phyloP scores from a whole-genome alignment of 2,329 filamentous ascomycete genomes.

The Fonsecaea nubica region DNA sequence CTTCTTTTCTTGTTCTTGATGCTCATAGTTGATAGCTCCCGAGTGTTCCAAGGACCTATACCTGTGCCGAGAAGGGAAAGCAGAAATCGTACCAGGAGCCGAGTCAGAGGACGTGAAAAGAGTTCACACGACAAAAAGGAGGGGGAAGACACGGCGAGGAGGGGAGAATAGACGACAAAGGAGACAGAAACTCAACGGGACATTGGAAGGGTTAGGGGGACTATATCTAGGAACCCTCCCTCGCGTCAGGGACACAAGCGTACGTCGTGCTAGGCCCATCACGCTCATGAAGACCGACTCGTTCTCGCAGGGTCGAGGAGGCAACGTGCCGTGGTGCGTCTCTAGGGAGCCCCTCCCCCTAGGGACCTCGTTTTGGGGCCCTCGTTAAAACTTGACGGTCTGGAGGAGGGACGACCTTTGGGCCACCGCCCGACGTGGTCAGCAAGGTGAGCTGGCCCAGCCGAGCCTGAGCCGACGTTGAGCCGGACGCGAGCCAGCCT shows the following conservation, averaged over 20 bases:
- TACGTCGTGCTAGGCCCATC: slow-evolving; percentile 14
- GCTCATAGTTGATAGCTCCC: slow-evolving; percentile 1
- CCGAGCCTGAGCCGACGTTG: slow-evolving; percentile 5
- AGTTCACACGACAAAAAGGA: slow-evolving; percentile 12
- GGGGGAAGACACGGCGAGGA: slow-evolving; percentile 16
- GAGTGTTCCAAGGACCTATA: slow-evolving; percentile 3
- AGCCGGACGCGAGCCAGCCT: neutral
- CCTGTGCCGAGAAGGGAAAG: slow-evolving; percentile 5
- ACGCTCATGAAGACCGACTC: slow-evolving; percentile 19
- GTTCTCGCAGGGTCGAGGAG: slow-evolving; percentile 10
- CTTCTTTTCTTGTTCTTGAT: slow-evolving; percentile 12
- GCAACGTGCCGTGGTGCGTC: slow-evolving; percentile 19
- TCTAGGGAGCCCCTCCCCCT: slow-evolving; percentile 13
- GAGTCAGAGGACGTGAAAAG: slow-evolving; percentile 1
- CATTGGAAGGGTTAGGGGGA: slow-evolving; percentile 10
- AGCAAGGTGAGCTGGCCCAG: neutral
- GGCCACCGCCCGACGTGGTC: slow-evolving; percentile 6
- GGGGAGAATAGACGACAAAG: slow-evolving; percentile 3
- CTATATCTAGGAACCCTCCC: slow-evolving; percentile 20
- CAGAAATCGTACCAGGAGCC: slow-evolving; percentile 1
- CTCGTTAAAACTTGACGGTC: slow-evolving; percentile 21
- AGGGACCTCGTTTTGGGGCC: slow-evolving; percentile 13
- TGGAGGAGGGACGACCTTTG: slow-evolving; percentile 10
- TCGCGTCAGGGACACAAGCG: slow-evolving; percentile 11
- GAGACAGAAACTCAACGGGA: slow-evolving; percentile 19